Evolutionary conservation across 345 rosid species (phyloP).

Genomic region (Dimocarpus longan): DNA sequence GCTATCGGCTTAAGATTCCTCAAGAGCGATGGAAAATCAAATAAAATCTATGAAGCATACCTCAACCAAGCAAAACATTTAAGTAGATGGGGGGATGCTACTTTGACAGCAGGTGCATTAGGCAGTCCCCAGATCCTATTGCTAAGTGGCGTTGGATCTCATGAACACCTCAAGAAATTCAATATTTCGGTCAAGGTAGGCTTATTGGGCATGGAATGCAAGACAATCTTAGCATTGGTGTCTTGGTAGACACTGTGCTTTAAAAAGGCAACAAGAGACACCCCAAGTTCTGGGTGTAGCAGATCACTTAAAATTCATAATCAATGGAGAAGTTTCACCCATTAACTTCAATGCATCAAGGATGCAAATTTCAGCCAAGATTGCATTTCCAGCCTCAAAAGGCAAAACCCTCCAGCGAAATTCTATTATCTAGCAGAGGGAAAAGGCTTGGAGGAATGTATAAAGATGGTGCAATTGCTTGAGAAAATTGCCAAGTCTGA

Average conservation of each 20-base stretch:
- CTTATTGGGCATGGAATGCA: conserved; percentile 57
- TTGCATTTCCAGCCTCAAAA: conserved; percentile 65
- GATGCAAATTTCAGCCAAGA: conserved; percentile 45
- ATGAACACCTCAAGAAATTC: conserved; percentile 41
- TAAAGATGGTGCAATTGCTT: conserved; percentile 54
- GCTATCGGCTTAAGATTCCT: conserved; percentile 59
- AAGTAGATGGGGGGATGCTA: conserved; percentile 42
- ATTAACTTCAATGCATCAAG: conserved; percentile 46
- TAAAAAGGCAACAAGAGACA: conserved; percentile 50
- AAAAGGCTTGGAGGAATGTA: conserved; percentile 50
- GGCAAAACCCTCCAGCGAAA: conserved; percentile 59
- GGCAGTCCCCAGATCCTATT: conserved; percentile 73
- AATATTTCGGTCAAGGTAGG: conserved; percentile 41
- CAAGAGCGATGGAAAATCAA: conserved; percentile 48
- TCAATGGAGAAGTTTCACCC: conserved; percentile 54
- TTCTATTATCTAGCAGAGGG: conserved; percentile 60
- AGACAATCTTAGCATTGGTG: conserved; percentile 58
- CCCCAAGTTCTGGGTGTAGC: conserved; percentile 68
- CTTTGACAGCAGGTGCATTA: conserved; percentile 27
- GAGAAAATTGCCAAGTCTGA: conserved; percentile 54
- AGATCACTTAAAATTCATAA: conserved; percentile 46
- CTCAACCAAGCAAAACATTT: conserved; percentile 41
- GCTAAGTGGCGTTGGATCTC: conserved; percentile 67
- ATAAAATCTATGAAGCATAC: conserved; percentile 48
- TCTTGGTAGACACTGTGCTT: conserved; percentile 43